Evolutionary conservation across 768 basidiomycete species (phyloP).

Genomic region (Boletus sp.): DNA sequence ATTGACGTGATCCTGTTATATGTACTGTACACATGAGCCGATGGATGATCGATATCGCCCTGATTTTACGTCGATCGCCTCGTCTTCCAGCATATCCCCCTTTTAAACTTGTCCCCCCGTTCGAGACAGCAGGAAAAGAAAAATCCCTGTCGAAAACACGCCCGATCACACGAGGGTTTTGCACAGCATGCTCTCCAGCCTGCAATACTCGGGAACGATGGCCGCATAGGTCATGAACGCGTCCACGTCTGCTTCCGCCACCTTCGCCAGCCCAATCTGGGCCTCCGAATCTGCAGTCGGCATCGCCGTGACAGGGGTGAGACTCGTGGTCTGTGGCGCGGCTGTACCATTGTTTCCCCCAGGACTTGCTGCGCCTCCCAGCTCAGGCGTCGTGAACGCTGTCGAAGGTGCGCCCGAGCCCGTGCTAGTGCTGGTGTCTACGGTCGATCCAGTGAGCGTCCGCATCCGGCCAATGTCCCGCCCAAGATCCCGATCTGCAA

Average conservation of each 20-base stretch:
- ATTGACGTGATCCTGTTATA: conserved; percentile 18
- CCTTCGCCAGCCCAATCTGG: conserved; percentile 75
- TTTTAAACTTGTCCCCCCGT: background rate
- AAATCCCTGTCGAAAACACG: background rate
- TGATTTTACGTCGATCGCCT: background rate
- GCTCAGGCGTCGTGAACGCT: conserved; percentile 62
- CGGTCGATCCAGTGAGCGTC: conserved; percentile 52
- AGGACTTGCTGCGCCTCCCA: conserved; percentile 36
- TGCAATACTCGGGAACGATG: conserved; percentile 80
- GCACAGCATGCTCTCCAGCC: conserved; percentile 76
- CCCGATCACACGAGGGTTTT: conserved; percentile 49
- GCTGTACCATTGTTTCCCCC: conserved; percentile 32
- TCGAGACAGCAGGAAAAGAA: background rate
- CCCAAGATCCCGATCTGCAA: conserved; percentile 42
- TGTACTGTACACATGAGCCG: conserved; percentile 10
- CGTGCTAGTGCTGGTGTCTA: conserved; percentile 31
- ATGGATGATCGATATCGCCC: background rate
- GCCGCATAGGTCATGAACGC: conserved; percentile 85
- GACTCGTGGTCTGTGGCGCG: conserved; percentile 49
- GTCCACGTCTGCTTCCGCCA: conserved; percentile 81
- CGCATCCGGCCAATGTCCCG: conserved; percentile 45
- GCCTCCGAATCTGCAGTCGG: conserved; percentile 70
- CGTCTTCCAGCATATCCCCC: background rate
- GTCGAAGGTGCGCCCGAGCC: conserved; percentile 46
- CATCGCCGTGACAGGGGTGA: conserved; percentile 70